Percentiles rank a stretch among this genome's conserved stretches.
phyloP scores from a whole-genome alignment of 768 basidiomycete species.

The Tephrocybe rancida region DNA sequence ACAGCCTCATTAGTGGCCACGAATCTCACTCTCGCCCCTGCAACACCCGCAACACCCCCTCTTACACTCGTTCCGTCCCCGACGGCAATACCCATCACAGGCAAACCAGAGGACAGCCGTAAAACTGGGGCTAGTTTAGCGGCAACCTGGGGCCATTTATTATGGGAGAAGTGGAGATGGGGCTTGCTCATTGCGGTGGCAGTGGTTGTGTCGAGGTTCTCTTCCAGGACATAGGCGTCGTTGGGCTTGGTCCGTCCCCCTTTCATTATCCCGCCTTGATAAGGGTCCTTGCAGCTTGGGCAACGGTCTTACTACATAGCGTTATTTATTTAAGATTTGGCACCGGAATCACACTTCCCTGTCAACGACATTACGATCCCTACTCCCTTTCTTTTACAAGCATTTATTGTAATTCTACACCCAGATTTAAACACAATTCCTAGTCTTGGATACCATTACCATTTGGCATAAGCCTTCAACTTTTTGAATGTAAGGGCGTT shows the following conservation, averaged over 20 bases:
- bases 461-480: background rate
- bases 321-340: slow-evolving; percentile 10
- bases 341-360: slow-evolving; percentile 1
- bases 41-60: slow-evolving; percentile 9
- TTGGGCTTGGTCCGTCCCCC: background rate
- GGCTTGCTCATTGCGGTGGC: slow-evolving; percentile 78
- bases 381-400: slow-evolving; percentile 13
- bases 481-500: too few species aligned
- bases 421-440: slow-evolving; percentile 8
- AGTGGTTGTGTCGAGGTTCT: slow-evolving; percentile 75
- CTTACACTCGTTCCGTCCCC: slow-evolving; percentile 5
- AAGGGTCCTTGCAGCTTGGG: background rate
- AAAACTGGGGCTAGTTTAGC: slow-evolving; percentile 51
- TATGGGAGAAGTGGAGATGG: slow-evolving; percentile 88
- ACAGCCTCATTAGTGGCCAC: slow-evolving; percentile 15
- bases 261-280: slow-evolving; percentile 2
- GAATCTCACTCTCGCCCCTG: slow-evolving; percentile 2
- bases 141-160: slow-evolving; percentile 61
- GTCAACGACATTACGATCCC: slow-evolving; percentile 16
- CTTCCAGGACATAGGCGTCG: slow-evolving; percentile 42
- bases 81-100: background rate
- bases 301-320: background rate
- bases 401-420: slow-evolving; percentile 17
- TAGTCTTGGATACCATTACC: slow-evolving; percentile 4
- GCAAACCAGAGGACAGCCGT: slow-evolving; percentile 27